phyloP scores from a whole-genome alignment of 495 filamentous ascomycete genomes.

The Coniosporium apollinis region DNA sequence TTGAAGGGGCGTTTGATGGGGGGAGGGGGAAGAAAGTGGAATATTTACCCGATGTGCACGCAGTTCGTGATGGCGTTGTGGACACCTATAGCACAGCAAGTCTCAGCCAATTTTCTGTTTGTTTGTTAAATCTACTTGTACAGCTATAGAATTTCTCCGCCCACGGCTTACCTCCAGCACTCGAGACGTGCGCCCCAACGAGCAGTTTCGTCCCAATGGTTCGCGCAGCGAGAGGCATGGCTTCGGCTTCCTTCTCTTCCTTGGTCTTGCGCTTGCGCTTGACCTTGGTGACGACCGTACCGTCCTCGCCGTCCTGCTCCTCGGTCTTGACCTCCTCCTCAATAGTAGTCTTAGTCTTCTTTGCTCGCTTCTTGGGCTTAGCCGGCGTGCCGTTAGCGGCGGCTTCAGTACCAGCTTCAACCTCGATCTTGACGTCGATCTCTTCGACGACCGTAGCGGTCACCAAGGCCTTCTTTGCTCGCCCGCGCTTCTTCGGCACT shows the following conservation, averaged over 20 bases:
- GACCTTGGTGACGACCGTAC: constrained; percentile 17
- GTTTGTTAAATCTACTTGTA: not conserved
- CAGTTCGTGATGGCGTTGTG: constrained; percentile 77
- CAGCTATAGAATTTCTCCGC: too few species aligned
- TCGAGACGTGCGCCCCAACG: constrained; percentile 83
- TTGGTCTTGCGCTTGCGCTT: constrained; percentile 32
- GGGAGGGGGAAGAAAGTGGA: not conserved
- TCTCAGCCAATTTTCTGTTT: not conserved
- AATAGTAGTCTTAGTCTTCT: not conserved
- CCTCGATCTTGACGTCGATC: constrained; percentile 3
- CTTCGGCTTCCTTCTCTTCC: constrained; percentile 26
- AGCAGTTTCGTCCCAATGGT: constrained; percentile 59
- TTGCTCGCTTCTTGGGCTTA: constrained; percentile 2
- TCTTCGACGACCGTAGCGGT: constrained; percentile 1
- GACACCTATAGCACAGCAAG: constrained; percentile 39
- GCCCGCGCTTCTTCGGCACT: not conserved
- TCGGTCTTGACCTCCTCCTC: not conserved
- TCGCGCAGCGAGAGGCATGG: constrained; percentile 50
- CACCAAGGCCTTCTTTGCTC: constrained; percentile 1
- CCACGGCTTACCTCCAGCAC: constrained; percentile 51
- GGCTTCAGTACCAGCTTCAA: not conserved
- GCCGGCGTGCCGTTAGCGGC: not conserved
- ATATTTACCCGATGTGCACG: constrained; percentile 48
- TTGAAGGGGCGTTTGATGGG: too few species aligned
- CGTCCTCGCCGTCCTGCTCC: constrained; percentile 3